Base-by-base conservation (phyloP, 768 basidiomycete genomes). In the Lentinula boryana region DNA sequence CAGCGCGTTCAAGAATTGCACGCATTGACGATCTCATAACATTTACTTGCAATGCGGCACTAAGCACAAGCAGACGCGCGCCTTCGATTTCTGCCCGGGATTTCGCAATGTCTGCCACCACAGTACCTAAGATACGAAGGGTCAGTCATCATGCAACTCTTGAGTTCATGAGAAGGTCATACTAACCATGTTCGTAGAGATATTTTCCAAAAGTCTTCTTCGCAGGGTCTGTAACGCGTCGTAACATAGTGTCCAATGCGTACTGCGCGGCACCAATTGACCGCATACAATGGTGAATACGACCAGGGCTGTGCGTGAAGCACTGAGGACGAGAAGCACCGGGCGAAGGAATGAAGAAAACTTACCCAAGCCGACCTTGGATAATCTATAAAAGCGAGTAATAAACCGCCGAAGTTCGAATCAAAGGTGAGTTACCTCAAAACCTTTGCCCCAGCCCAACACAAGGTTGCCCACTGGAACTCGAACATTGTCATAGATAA, bases 241-340 rank as follows among this genome's bases (percentile, higher is more conserved):
- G 84, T 49, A 99, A 80, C 85, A 98, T 87, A 54, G 91, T 74
- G 68, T 97, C 93, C 60, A 98, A 76, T 2, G 96, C 89, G 23
- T 83, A 80, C 62, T 88, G 85, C 1, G 97, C 97, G 21, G 83
- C 83, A 21, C 97, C 97, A 61, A 99, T 92, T 7, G 93, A 91
- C 41, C 97, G 87, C 97, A 99, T 99, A 79, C 96, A 97, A 70
- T 95, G 93, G 68, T 96, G 95, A 67, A 96, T 91, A 59, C 95
- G 88, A n/a, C 95, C 95, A 55, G 95, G 95, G 44, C 93, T 93
- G 63, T 21, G 9, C 9, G 40, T 44, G 43, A 55, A 23, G 15
- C 4, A 40, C 33, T 31, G 8, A 56, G 43, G 66, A 40, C 43
- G 64, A 52, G 49, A 21, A 21, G 12, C 21, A 15, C 3, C 18